phyloP scores from a whole-genome alignment of 78 protist genomes.

The Paulinella micropora region DNA sequence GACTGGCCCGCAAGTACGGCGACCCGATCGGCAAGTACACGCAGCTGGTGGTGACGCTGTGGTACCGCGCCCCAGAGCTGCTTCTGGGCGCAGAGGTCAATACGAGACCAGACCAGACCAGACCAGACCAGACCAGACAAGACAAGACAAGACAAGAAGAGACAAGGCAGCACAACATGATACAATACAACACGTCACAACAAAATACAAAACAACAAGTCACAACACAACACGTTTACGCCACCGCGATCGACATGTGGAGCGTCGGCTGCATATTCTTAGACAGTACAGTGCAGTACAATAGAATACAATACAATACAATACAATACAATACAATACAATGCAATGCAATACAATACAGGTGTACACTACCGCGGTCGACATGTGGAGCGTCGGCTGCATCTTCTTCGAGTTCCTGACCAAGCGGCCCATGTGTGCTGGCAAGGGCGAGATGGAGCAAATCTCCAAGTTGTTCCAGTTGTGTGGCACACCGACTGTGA shows the following conservation, averaged over 20 bases:
- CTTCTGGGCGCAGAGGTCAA: conserved; percentile 6
- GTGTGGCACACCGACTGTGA: conserved; percentile 11
- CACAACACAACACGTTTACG: no score
- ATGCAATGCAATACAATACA: no score
- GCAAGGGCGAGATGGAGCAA: conserved; percentile 17
- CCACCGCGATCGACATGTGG: conserved; percentile 35
- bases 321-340: no score
- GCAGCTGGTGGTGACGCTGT: conserved; percentile 9
- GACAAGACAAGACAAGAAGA: no score
- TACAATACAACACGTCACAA: no score
- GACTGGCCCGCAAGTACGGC: conserved; percentile 25
- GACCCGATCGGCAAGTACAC: background rate
- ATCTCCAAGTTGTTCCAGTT: background rate
- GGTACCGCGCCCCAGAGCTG: conserved; percentile 37
- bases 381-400: conserved; percentile 39
- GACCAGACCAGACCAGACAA: no score
- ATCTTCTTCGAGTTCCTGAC: conserved; percentile 36
- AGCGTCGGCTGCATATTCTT: conserved; percentile 34
- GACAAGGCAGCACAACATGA: no score
- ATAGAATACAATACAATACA: no score
- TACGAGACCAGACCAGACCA: no score
- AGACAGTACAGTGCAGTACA: no score
- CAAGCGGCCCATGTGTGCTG: conserved; percentile 5
- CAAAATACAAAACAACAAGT: no score
- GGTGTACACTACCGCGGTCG: conserved; percentile 21